These are phyloP conservation scores for Daucus carota DNA, from an alignment of 129 eudicot species.

Conservation along the genomic window DH1_v3.0 NC_030385.2:41816501-41817000, in stretches of 20 bases:
- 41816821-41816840: constrained; percentile 12
- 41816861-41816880: constrained; percentile 13
- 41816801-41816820: constrained; percentile 1
- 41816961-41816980: constrained; percentile 14
- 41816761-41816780: constrained; percentile 13
- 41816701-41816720: constrained; percentile 15
- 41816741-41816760: constrained; percentile 18
- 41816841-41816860: constrained; percentile 13
- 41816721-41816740: constrained; percentile 10
- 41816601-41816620: constrained; percentile 19
- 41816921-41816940: constrained; percentile 3
- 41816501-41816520: constrained; percentile 5
- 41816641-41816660: constrained; percentile 9
- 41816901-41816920: constrained; percentile 15
- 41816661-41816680: constrained; percentile 2
- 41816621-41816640: constrained; percentile 1
- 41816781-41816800: constrained; percentile 3
- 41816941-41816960: constrained; percentile 6
- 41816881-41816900: constrained; percentile 17
- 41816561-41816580: constrained; percentile 15
- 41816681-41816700: constrained; percentile 11
- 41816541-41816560: constrained; percentile 11
- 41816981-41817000: constrained; percentile 11
- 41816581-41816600: constrained; percentile 5
- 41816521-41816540: background rate